These are phyloP conservation scores for Cercospora zeae-maydis DNA, from an alignment of 2,329 filamentous ascomycete genomes.

Conservation along the genomic window DNA sequence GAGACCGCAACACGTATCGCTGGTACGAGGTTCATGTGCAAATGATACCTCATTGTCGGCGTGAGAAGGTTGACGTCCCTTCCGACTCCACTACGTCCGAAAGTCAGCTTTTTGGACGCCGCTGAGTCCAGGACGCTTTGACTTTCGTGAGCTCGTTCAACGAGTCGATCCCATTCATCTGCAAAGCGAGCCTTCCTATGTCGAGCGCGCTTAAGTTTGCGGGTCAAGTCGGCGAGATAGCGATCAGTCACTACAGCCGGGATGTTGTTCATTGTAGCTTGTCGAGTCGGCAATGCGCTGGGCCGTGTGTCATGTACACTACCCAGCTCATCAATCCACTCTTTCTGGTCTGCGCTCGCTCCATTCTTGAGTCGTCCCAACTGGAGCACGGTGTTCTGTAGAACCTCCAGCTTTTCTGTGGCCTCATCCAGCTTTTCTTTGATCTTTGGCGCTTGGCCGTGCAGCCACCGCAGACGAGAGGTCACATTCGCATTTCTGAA, in stretches of 20 bases:
- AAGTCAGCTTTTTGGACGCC: constrained; percentile 74
- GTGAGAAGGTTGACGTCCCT: constrained; percentile 51
- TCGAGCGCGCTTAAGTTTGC: constrained; percentile 73
- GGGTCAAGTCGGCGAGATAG: constrained; percentile 84
- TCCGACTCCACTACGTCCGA: constrained; percentile 48
- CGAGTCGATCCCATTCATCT: constrained; percentile 78
- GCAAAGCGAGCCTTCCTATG: constrained; percentile 80
- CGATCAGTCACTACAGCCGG: constrained; percentile 87
- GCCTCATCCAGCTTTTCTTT: constrained; percentile 88
- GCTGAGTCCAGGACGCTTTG: constrained; percentile 82
- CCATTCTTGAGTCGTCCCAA: constrained; percentile 77
- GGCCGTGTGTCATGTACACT: constrained; percentile 65
- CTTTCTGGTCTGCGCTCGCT: constrained; percentile 69
- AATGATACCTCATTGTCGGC: constrained; percentile 75
- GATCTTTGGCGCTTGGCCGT: constrained; percentile 72
- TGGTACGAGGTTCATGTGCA: constrained; percentile 72
- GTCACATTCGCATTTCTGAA: constrained; percentile 76
- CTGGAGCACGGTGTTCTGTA: constrained; percentile 77
- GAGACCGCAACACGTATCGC: constrained; percentile 62
- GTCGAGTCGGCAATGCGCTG: constrained; percentile 37
- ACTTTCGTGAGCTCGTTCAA: constrained; percentile 68
- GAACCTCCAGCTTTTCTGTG: constrained; percentile 70
- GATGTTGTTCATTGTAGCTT: constrained; percentile 28
- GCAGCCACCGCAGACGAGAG: constrained; percentile 68
- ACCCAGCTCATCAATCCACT: constrained; percentile 93